phyloP scores from a whole-genome alignment of 2,329 filamentous ascomycete species.

The Curvularia lunata region DNA sequence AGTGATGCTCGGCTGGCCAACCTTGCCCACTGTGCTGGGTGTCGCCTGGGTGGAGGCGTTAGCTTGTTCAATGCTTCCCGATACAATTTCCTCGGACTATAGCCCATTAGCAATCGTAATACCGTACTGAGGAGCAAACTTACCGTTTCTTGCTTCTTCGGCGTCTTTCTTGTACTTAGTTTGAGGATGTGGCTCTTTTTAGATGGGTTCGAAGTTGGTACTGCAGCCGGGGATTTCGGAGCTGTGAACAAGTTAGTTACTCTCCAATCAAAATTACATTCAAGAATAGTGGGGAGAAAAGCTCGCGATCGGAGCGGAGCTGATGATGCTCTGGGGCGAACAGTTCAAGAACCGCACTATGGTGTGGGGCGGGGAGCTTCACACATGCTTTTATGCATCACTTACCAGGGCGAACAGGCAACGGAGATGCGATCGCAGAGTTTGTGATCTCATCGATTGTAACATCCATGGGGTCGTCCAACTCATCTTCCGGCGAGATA shows the following conservation, averaged over 20 bases:
- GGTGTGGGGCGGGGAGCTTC: conserved; percentile 9
- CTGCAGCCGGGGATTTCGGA: conserved; percentile 15
- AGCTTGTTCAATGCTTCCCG: conserved; percentile 14
- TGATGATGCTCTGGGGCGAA: background rate
- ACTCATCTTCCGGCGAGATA: conserved; percentile 40
- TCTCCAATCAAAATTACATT: background rate
- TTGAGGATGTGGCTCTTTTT: conserved; percentile 35
- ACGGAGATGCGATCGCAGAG: conserved; percentile 25
- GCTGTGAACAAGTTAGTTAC: conserved; percentile 20
- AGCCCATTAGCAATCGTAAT: conserved; percentile 11
- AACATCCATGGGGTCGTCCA: conserved; percentile 30
- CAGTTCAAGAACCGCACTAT: background rate
- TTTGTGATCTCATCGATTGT: conserved; percentile 24
- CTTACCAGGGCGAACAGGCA: conserved; percentile 39
- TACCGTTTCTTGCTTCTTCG: conserved; percentile 35
- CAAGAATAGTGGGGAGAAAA: background rate
- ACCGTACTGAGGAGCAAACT: conserved; percentile 8
- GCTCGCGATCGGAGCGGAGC: background rate
- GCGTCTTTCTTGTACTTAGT: conserved; percentile 27
- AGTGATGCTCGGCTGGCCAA: conserved; percentile 9
- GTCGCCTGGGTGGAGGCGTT: conserved; percentile 12
- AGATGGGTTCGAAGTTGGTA: conserved; percentile 20
- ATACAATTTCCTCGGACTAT: conserved; percentile 30
- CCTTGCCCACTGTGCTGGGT: conserved; percentile 8
- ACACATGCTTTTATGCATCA: conserved; percentile 17